A percentile compares a stretch with the other conserved stretches of the same genome.
These are phyloP conservation scores for Hansenula sp. DNA, from an alignment of 1,139 yeast genomes.

Conservation along the genomic window DNA sequence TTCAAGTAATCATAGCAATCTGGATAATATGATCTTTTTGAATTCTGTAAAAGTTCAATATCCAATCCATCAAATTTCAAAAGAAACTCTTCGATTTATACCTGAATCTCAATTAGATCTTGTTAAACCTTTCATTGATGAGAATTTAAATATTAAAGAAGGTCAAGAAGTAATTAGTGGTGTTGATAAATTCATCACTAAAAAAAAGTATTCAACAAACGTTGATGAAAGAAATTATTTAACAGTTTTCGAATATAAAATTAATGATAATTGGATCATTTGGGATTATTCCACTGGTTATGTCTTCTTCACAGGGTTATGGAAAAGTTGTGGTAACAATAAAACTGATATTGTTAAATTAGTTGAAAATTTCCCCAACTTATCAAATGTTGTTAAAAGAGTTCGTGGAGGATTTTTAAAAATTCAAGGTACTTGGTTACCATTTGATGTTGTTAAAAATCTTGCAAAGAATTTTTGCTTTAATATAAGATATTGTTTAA, in stretches of 20 bases:
- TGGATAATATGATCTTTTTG: slow-evolving; percentile 2
- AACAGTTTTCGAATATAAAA: slow-evolving; percentile 68
- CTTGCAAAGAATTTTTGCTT: slow-evolving; percentile 77
- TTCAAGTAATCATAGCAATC: background rate
- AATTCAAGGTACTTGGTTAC: slow-evolving; percentile 95
- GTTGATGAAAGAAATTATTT: slow-evolving; percentile 67
- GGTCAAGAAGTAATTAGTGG: background rate
- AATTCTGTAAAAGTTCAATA: slow-evolving; percentile 20
- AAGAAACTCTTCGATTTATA: slow-evolving; percentile 20
- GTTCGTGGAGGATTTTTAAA: slow-evolving; percentile 90
- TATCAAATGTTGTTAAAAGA: slow-evolving; percentile 52
- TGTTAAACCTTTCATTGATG: slow-evolving; percentile 19
- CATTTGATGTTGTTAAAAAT: slow-evolving; percentile 62
- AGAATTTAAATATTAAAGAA: background rate
- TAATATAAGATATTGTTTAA: slow-evolving; percentile 68
- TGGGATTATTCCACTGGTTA: slow-evolving; percentile 90
- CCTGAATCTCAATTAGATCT: slow-evolving; percentile 28
- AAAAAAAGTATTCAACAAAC: slow-evolving; percentile 67
- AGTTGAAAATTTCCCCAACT: slow-evolving; percentile 58
- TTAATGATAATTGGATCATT: slow-evolving; percentile 67
- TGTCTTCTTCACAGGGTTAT: slow-evolving; percentile 86
- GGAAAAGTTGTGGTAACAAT: slow-evolving; percentile 76
- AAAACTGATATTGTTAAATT: slow-evolving; percentile 77
- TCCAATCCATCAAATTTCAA: slow-evolving; percentile 25
- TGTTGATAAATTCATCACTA: slow-evolving; percentile 34